A percentile compares a stretch with the other conserved stretches of the same genome.
These are phyloP conservation scores for Lactarius deliciosus DNA, from an alignment of 768 basidiomycete genomes.

Conservation along the genomic window DNA sequence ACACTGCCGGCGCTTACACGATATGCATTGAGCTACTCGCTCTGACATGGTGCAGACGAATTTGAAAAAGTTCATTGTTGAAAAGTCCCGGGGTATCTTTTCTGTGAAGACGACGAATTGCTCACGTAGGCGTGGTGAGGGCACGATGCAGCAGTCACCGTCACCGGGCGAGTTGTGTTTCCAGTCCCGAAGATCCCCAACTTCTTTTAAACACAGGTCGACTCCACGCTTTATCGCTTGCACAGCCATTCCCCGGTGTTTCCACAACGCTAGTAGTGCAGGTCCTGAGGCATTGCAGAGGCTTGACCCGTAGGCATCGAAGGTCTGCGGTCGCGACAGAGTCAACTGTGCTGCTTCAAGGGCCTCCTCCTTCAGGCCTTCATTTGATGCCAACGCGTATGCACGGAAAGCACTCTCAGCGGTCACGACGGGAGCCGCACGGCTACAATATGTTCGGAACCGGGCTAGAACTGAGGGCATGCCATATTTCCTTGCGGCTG, in stretches of 20 bases:
- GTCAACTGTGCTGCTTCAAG: conserved; percentile 11
- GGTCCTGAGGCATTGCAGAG: conserved; percentile 9
- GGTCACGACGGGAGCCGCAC: conserved; percentile 7
- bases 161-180: neutral
- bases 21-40: neutral
- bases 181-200: conserved; percentile 12
- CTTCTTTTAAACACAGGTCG: neutral
- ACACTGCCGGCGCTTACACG: neutral
- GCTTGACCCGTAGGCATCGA: conserved; percentile 5
- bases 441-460: conserved; percentile 6
- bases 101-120: neutral
- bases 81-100: neutral
- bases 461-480: conserved; percentile 7
- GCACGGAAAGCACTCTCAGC: conserved; percentile 13
- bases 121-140: neutral
- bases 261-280: conserved; percentile 14
- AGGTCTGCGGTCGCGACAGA: conserved; percentile 6
- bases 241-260: neutral
- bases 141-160: neutral
- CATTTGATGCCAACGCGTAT: conserved; percentile 9
- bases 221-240: neutral
- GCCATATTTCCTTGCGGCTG: conserved; percentile 7
- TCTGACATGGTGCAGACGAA: conserved; percentile 1
- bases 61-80: neutral
- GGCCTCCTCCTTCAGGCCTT: conserved; percentile 10